Conservation (phyloP, 805 yeast genomes). For the Yamadazyma sp. region DNA sequence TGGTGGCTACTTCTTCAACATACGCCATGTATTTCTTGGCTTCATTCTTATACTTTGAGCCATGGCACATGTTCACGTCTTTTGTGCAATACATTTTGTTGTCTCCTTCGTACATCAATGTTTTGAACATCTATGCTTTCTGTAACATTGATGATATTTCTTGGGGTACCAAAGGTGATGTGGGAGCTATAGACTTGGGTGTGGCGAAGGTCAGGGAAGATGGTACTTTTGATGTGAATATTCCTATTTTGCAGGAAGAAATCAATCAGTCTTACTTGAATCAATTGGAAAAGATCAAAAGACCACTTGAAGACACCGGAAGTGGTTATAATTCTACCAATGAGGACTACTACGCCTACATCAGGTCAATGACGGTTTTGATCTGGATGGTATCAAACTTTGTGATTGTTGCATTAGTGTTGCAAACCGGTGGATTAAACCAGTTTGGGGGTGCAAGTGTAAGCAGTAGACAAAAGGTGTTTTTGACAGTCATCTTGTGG, state of each 20-base stretch:
- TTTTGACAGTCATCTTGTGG: conserved; percentile 57
- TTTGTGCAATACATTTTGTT: conserved; percentile 51
- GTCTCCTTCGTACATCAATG: conserved; percentile 54
- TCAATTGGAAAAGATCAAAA: conserved; percentile 53
- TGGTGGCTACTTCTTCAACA: conserved; percentile 60
- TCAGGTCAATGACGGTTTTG: conserved; percentile 47
- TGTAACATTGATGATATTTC: conserved; percentile 72
- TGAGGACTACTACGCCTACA: conserved; percentile 47
- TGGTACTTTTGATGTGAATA: conserved; percentile 56
- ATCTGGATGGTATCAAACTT: conserved; percentile 48
- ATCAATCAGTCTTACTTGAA: conserved; percentile 53
- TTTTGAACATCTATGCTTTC: conserved; percentile 65
- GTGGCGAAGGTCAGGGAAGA: conserved; percentile 52
- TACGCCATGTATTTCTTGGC: conserved; percentile 61
- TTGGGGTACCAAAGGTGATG: conserved; percentile 74
- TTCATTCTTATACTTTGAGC: conserved; percentile 59
- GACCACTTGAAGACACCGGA: conserved; percentile 37
- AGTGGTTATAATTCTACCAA: conserved; percentile 26
- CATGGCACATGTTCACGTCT: conserved; percentile 65
- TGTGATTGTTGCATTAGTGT: conserved; percentile 40
- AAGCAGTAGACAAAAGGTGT: conserved; percentile 39
- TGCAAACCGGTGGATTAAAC: conserved; percentile 45
- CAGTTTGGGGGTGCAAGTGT: conserved; percentile 37
- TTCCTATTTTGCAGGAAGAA: conserved; percentile 49
- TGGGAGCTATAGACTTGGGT: conserved; percentile 58